phyloP scores from a whole-genome alignment of 148 eudicot genomes.

The Vaccinium myrtillus region DNA sequence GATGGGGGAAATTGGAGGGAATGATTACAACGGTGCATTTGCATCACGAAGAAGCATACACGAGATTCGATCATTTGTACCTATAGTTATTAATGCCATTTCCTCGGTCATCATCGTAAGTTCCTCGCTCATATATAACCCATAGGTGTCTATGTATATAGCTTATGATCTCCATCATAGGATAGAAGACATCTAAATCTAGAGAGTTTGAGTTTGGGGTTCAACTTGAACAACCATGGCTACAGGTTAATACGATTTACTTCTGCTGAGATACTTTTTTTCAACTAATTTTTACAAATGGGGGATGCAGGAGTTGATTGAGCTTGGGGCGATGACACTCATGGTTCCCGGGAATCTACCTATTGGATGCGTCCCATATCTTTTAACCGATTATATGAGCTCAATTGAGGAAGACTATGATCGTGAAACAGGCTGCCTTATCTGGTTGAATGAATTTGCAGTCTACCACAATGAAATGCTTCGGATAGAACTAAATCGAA shows the following conservation, averaged over 20 bases:
- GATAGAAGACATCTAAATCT: too few species aligned
- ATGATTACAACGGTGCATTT: constrained; percentile 31
- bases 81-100: constrained; percentile 26
- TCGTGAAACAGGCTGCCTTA: constrained; percentile 34
- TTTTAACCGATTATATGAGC: constrained; percentile 18
- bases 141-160: too few species aligned
- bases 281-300: neutral
- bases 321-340: constrained; percentile 36
- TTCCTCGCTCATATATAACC: neutral
- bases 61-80: constrained; percentile 21
- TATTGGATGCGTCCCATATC: constrained; percentile 33
- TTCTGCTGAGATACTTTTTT: too few species aligned
- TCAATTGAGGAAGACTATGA: constrained; percentile 30
- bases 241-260: too few species aligned
- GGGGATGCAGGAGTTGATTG: constrained; percentile 32
- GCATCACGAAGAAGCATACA: constrained; percentile 12
- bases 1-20: constrained; percentile 46
- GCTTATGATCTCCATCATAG: too few species aligned
- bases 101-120: constrained; percentile 26
- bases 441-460: constrained; percentile 29
- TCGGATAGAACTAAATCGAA: constrained; percentile 12
- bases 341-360: constrained; percentile 41
- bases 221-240: too few species aligned
- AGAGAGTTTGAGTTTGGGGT: too few species aligned
- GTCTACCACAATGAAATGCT: constrained; percentile 34